Conservation (phyloP, 371 early-diverging fungal genomes). For the Nematocida ausubeli region DNA sequence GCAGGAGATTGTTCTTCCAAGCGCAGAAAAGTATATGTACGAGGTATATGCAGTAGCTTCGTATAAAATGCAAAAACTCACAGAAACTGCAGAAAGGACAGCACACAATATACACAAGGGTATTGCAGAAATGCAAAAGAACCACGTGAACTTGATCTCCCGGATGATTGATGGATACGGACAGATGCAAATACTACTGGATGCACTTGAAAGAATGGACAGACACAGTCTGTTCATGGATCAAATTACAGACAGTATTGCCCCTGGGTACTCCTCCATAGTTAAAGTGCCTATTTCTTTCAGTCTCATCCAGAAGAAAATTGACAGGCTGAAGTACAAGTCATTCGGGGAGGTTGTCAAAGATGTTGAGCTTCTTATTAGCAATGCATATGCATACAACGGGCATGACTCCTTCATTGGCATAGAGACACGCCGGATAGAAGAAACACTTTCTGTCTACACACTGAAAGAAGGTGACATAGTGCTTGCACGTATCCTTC, state of each 20-base stretch:
- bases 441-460: conserved; percentile 17
- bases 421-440: conserved; percentile 24
- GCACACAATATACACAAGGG: background rate
- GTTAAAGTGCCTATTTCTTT: conserved; percentile 46
- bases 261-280: conserved; percentile 57
- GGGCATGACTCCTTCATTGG: conserved; percentile 46
- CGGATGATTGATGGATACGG: conserved; percentile 8
- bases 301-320: conserved; percentile 20
- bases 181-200: conserved; percentile 16
- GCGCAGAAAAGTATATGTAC: background rate
- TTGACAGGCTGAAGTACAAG: conserved; percentile 21
- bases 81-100: background rate
- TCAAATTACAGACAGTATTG: conserved; percentile 59
- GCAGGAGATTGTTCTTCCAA: background rate
- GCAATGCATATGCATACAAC: conserved; percentile 51
- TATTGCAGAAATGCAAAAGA: background rate
- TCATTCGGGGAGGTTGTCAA: background rate
- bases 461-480: background rate
- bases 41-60: background rate
- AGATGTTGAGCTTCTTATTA: conserved; percentile 28
- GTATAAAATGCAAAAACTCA: background rate
- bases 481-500: conserved; percentile 9
- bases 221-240: conserved; percentile 45
- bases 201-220: conserved; percentile 2
- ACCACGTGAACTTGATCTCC: background rate